Conservation (phyloP, 1,284 basidiomycete species). For the Polyporus tsugae region DNA sequence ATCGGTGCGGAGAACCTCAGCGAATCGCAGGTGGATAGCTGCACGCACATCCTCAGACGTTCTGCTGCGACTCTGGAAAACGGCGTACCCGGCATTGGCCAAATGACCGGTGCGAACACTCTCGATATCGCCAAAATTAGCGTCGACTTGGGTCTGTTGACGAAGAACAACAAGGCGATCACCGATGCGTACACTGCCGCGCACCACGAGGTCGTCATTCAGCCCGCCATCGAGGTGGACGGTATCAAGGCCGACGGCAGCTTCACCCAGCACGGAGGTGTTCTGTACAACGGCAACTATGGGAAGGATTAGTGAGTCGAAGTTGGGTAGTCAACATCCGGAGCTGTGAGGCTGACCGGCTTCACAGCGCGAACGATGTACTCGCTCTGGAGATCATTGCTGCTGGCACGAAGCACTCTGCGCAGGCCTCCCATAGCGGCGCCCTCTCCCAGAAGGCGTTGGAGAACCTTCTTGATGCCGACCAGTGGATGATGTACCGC, state of each 20-base stretch:
- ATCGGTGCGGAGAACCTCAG: conserved; percentile 54
- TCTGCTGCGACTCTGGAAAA: conserved; percentile 59
- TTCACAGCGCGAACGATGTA: conserved; percentile 56
- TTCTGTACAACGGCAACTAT: conserved; percentile 73
- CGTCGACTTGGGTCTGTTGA: conserved; percentile 58
- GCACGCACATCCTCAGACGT: conserved; percentile 59
- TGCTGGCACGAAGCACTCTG: conserved; percentile 58
- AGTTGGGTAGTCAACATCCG: neutral
- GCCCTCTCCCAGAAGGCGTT: conserved; percentile 50
- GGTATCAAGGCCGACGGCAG: conserved; percentile 71
- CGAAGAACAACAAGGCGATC: conserved; percentile 51
- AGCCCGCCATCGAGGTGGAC: conserved; percentile 54
- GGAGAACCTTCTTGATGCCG: conserved; percentile 56
- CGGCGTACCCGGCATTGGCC: conserved; percentile 52
- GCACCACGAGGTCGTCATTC: conserved; percentile 58
- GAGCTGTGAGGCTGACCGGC: neutral
- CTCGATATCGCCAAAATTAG: conserved; percentile 66
- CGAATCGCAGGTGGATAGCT: conserved; percentile 51
- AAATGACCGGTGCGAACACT: conserved; percentile 68
- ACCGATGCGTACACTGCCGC: conserved; percentile 57
- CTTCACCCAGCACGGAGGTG: conserved; percentile 67
- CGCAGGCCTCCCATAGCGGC: conserved; percentile 31
- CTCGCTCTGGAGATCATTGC: conserved; percentile 59
- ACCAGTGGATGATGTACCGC: conserved; percentile 73
- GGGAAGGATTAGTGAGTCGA: conserved; percentile 65